A percentile compares a stretch with the other conserved stretches of the same genome.
These are phyloP conservation scores for Nakataea oryzae DNA, from an alignment of 2,329 filamentous ascomycete genomes.

Conservation along the genomic window DNA sequence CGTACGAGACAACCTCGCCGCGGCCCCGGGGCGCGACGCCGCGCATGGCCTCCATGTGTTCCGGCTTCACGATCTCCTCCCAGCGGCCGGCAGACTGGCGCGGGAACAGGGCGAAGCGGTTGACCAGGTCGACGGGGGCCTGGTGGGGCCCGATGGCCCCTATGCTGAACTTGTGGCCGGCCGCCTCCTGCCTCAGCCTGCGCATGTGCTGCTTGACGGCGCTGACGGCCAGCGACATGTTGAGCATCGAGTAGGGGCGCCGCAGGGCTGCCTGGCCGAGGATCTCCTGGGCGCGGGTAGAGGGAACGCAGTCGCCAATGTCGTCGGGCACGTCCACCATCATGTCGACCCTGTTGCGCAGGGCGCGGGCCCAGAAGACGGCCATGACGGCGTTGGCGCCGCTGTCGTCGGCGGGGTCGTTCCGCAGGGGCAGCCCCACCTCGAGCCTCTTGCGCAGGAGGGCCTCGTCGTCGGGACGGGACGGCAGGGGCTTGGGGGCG, in stretches of 20 bases:
- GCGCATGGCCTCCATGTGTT: slow-evolving; percentile 55
- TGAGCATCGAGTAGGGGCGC: slow-evolving; percentile 44
- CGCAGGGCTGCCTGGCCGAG: slow-evolving; percentile 31
- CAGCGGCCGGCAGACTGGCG: neutral
- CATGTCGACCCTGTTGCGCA: slow-evolving; percentile 34
- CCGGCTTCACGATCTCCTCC: neutral
- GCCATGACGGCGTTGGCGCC: slow-evolving; percentile 23
- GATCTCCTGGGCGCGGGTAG: slow-evolving; percentile 25
- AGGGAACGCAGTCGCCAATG: slow-evolving; percentile 20
- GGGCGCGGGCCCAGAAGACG: slow-evolving; percentile 47
- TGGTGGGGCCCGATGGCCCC: neutral
- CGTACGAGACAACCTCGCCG: slow-evolving; percentile 51
- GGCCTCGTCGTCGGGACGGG: neutral
- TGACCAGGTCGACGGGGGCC: neutral
- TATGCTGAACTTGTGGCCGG: neutral
- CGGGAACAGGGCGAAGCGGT: neutral
- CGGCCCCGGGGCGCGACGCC: slow-evolving; percentile 69
- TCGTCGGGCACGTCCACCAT: slow-evolving; percentile 37
- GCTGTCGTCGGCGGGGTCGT: slow-evolving; percentile 31
- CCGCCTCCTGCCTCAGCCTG: neutral
- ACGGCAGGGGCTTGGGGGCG: neutral
- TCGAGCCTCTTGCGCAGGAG: neutral
- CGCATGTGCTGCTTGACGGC: slow-evolving; percentile 8
- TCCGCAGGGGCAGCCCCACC: slow-evolving; percentile 23
- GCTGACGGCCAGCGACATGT: slow-evolving; percentile 26